phyloP scores from a whole-genome alignment of 306 rosid species.

The Lathyrus tuberosus region DNA sequence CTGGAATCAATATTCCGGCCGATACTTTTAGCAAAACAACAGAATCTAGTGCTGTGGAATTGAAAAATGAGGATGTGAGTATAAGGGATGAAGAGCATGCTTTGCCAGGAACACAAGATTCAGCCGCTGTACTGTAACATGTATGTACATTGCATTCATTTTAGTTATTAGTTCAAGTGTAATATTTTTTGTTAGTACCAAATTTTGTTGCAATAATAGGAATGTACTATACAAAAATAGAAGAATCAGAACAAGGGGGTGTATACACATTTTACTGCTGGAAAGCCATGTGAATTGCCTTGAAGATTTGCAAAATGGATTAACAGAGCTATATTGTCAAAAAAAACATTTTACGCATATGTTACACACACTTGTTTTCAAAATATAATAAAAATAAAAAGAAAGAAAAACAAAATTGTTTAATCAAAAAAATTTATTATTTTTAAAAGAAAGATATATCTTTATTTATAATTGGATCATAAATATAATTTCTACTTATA shows the following conservation, averaged over 20 bases:
- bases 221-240: slow-evolving; percentile 20
- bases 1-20: slow-evolving; percentile 80
- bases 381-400: no score
- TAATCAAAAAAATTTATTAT: no score
- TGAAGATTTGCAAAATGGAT: not conserved
- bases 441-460: no score
- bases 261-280: slow-evolving; percentile 12
- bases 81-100: slow-evolving; percentile 33
- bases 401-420: no score
- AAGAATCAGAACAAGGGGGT: slow-evolving; percentile 1
- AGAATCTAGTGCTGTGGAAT: slow-evolving; percentile 48
- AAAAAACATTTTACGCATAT: no score
- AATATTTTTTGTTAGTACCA: slow-evolving; percentile 1
- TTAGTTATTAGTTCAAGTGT: slow-evolving; percentile 12
- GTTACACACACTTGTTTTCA: no score
- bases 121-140: slow-evolving; percentile 41
- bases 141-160: slow-evolving; percentile 29
- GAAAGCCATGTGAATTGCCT: not conserved
- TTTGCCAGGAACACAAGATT: slow-evolving; percentile 39
- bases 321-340: no score
- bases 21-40: slow-evolving; percentile 51
- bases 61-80: slow-evolving; percentile 46
- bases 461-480: no score
- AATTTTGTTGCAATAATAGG: slow-evolving; percentile 21
- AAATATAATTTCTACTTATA: no score